Evolutionary conservation across 352 stramenopile genomes (phyloP).

Genomic region (Plasmopara viticola): DNA sequence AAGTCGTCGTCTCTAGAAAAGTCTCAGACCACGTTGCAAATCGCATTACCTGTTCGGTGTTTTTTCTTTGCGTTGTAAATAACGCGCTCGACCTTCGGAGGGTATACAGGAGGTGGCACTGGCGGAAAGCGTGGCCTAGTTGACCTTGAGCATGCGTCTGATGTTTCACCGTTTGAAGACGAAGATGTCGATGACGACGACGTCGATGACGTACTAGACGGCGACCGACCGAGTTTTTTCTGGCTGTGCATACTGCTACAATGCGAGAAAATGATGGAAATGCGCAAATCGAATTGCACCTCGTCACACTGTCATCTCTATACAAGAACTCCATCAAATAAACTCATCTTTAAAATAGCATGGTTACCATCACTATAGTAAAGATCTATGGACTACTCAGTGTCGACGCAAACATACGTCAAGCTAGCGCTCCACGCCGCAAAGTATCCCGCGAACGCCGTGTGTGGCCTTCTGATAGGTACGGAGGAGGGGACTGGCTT

Average conservation of each 20-base stretch:
- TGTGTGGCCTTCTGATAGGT: conserved; percentile 55
- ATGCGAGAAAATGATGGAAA: conserved; percentile 8
- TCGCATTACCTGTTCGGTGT: conserved; percentile 53
- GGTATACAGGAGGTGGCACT: conserved; percentile 39
- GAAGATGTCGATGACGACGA: conserved; percentile 35
- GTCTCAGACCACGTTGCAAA: neutral
- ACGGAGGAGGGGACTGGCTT: conserved; percentile 41
- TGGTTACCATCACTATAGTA: conserved; percentile 2
- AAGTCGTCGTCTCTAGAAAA: neutral
- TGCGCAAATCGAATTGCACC: conserved; percentile 17
- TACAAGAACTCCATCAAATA: no score
- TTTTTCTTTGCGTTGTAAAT: conserved; percentile 60
- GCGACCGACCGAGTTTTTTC: conserved; percentile 32
- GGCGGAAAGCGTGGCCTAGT: conserved; percentile 39
- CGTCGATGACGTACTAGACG: conserved; percentile 40
- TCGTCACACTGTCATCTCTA: neutral
- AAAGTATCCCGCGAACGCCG: conserved; percentile 40
- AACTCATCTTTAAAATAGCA: neutral
- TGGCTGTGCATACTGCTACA: conserved; percentile 16
- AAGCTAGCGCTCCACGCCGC: conserved; percentile 74
- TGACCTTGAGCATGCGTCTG: neutral
- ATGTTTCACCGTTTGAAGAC: conserved; percentile 28
- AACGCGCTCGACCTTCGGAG: conserved; percentile 39
- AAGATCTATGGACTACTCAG: conserved; percentile 43
- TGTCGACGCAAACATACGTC: conserved; percentile 54